Evolutionary conservation across 305 asterid species (phyloP).

Genomic region (Rubia balearica): DNA sequence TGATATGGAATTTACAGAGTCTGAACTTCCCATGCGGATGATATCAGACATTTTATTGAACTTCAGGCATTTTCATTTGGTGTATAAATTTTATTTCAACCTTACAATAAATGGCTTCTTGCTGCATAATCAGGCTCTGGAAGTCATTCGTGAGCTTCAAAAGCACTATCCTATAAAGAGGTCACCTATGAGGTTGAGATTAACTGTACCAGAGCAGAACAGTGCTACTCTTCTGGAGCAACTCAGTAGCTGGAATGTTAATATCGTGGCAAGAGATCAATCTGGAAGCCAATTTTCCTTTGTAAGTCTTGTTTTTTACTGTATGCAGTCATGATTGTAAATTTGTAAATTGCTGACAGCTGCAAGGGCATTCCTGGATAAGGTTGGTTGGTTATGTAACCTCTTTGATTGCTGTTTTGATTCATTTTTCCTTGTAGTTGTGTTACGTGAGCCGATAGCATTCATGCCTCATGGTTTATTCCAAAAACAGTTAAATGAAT

Average conservation of each 20-base stretch:
- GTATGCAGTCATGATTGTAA: not conserved
- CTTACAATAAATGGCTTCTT: not conserved
- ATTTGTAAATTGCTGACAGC: not conserved
- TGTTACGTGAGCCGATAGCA: not conserved
- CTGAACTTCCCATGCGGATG: not conserved
- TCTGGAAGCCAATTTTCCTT: slow-evolving; percentile 54
- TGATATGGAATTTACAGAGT: not conserved
- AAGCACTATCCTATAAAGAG: slow-evolving; percentile 75
- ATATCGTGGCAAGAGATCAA: slow-evolving; percentile 54
- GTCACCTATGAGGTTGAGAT: slow-evolving; percentile 74
- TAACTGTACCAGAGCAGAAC: slow-evolving; percentile 50
- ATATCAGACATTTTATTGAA: not conserved
- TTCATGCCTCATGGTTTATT: not conserved
- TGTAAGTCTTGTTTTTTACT: slow-evolving; percentile 36
- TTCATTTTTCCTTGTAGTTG: not conserved
- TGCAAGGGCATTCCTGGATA: not conserved
- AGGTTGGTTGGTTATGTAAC: not conserved
- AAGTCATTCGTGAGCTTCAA: slow-evolving; percentile 80
- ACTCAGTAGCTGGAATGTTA: slow-evolving; percentile 52
- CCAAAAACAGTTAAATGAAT: not conserved
- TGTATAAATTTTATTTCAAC: not conserved
- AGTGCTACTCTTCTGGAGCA: slow-evolving; percentile 47
- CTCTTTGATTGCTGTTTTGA: not conserved
- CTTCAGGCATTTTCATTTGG: not conserved
- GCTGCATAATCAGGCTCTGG: slow-evolving; percentile 52